phyloP scores from a whole-genome alignment of 495 filamentous ascomycete species.

The Penicillium ucsense region DNA sequence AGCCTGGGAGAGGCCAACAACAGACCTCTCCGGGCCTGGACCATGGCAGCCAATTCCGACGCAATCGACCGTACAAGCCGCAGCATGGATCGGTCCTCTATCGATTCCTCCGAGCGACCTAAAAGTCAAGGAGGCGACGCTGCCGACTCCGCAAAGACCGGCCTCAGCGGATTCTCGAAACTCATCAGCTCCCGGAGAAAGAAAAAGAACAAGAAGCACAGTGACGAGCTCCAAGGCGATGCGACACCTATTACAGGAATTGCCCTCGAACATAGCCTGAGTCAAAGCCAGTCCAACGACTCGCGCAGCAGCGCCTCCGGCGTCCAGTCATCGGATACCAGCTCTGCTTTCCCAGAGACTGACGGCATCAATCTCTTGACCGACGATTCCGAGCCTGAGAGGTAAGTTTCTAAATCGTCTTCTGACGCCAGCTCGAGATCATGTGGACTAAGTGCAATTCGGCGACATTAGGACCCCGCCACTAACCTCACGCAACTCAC shows the following conservation, averaged over 20 bases:
- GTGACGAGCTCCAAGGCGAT: slow-evolving; percentile 15
- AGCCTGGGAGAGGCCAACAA: slow-evolving; percentile 13
- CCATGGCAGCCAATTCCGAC: slow-evolving; percentile 25
- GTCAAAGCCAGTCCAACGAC: slow-evolving; percentile 16
- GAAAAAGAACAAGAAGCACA: slow-evolving; percentile 29
- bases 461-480: slow-evolving; percentile 42
- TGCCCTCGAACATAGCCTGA: slow-evolving; percentile 13
- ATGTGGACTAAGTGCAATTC: slow-evolving; percentile 9
- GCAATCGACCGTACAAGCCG: slow-evolving; percentile 23
- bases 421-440: no score
- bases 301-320: slow-evolving; percentile 17
- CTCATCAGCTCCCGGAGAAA: slow-evolving; percentile 39
- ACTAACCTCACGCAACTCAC: slow-evolving; percentile 63
- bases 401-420: slow-evolving; percentile 39
- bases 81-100: slow-evolving; percentile 36
- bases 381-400: slow-evolving; percentile 60
- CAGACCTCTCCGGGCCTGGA: slow-evolving; percentile 24
- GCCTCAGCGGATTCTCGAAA: slow-evolving; percentile 41
- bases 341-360: slow-evolving; percentile 9
- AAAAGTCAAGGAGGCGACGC: slow-evolving; percentile 32
- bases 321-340: slow-evolving; percentile 22
- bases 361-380: slow-evolving; percentile 50
- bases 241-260: slow-evolving; percentile 16
- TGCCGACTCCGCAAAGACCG: slow-evolving; percentile 27
- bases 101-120: slow-evolving; percentile 35